A percentile compares a stretch with the other conserved stretches of the same genome.
These are phyloP conservation scores for Ascochyta rabiei DNA, from an alignment of 2,329 filamentous ascomycete genomes.

Conservation along the genomic window DNA sequence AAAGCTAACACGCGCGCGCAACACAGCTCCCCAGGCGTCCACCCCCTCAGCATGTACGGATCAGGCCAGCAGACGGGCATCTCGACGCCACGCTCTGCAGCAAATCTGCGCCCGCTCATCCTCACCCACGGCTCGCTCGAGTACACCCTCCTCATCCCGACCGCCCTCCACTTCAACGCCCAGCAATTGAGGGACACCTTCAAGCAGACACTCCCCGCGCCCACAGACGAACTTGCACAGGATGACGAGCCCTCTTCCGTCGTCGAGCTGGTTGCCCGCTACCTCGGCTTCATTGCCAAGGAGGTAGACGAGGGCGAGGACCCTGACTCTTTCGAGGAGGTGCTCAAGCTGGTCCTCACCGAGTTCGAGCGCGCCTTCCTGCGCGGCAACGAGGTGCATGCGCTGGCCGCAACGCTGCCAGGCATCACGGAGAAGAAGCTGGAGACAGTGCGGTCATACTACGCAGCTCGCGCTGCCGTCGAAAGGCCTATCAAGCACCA, in stretches of 20 bases:
- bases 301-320: slow-evolving; percentile 95
- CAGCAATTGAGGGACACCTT: slow-evolving; percentile 93
- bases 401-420: slow-evolving; percentile 80
- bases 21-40: slow-evolving; percentile 15
- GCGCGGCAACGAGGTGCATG: slow-evolving; percentile 94
- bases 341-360: slow-evolving; percentile 88
- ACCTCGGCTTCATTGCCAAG: slow-evolving; percentile 85
- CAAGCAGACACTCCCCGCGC: slow-evolving; percentile 79
- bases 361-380: slow-evolving; percentile 97
- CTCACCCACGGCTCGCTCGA: slow-evolving; percentile 94
- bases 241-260: slow-evolving; percentile 99
- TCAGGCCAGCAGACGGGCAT: slow-evolving; percentile 93
- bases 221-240: slow-evolving; percentile 95
- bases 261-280: slow-evolving; percentile 88
- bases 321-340: slow-evolving; percentile 87
- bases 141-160: slow-evolving; percentile 93
- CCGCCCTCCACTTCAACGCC: slow-evolving; percentile 93
- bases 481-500: slow-evolving; percentile 89
- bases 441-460: slow-evolving; percentile 88
- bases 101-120: slow-evolving; percentile 88
- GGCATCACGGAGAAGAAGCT: slow-evolving; percentile 94
- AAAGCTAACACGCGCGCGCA: slow-evolving; percentile 8
- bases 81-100: slow-evolving; percentile 91
- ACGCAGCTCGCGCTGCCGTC: slow-evolving; percentile 80
- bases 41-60: slow-evolving; percentile 69